Conservation (phyloP, 2,329 filamentous ascomycete species). For the Aspergillus carbonarius region DNA sequence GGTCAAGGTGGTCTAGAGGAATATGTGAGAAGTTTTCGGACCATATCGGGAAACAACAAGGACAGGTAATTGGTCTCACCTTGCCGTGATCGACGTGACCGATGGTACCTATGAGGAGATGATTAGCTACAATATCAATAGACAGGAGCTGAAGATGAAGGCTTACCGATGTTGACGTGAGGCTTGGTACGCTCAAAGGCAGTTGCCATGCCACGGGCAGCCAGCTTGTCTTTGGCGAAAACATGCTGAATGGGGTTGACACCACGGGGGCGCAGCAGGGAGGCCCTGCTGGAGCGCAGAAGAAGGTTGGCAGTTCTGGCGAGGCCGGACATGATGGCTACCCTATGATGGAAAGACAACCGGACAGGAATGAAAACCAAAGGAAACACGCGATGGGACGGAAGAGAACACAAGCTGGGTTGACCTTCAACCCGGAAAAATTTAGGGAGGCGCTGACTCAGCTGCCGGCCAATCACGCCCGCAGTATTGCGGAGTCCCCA, state of each 20-base stretch:
- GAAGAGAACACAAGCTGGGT: conserved; percentile 16
- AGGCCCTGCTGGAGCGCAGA: conserved; percentile 75
- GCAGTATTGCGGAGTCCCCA: conserved; percentile 30
- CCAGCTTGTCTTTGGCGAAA: conserved; percentile 46
- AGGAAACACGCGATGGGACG: not conserved
- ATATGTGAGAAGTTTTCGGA: conserved; percentile 15
- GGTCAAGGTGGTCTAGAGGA: conserved; percentile 83
- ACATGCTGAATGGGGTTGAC: conserved; percentile 71
- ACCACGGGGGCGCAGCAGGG: conserved; percentile 66
- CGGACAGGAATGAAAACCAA: conserved; percentile 23
- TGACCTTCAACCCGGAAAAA: conserved; percentile 26
- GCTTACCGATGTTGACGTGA: conserved; percentile 92
- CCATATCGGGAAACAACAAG: conserved; percentile 2
- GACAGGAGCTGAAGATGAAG: not conserved
- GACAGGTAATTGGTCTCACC: conserved; percentile 53
- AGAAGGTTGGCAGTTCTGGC: conserved; percentile 76
- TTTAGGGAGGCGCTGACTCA: conserved; percentile 43
- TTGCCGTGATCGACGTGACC: conserved; percentile 99
- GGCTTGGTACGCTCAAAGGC: conserved; percentile 88
- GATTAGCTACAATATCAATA: not conserved
- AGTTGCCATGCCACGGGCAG: conserved; percentile 57
- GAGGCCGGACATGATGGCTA: conserved; percentile 72
- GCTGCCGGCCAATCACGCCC: conserved; percentile 31
- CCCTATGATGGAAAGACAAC: conserved; percentile 32
- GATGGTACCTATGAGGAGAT: conserved; percentile 71